Evolutionary conservation across 192 early-diverging fungal genomes (phyloP), one percentile per base, ranked within the genome.

Genomic region (Linnemannia elongata): DNA sequence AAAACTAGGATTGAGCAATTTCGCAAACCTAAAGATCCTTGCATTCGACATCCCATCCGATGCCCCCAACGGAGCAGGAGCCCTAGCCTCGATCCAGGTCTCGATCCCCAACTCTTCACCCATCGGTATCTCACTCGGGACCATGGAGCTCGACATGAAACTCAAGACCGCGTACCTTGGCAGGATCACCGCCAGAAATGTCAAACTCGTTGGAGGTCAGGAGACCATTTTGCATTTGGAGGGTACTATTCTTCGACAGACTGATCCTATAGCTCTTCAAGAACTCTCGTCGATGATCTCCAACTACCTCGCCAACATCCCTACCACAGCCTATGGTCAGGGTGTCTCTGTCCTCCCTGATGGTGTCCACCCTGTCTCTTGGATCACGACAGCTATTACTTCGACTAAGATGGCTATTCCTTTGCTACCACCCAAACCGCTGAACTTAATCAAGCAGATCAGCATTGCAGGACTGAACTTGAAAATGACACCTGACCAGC

Each of bases 71-170:
- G 78, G 78, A 45, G 27, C 73, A 52, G 83, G 83, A 8, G 83
- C 83, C 20, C 42, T 85, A 13, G 78, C 75, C 5, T 70, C 83
- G 20, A 85, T 85, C 54, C 55, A 85, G 47, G 83, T 77, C 47
- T 79, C 83, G 1, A 85, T 93, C 38, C 69, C 74, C 17, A 92
- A 90, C 81, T 77, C 90, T 38, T 92, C 91, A 24, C 88, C 89
- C 38, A 82, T 93, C 72, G 85, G 88, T 15, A 88, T 93, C 36
- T 80, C 92, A 42, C 81, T 93, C 4, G 93, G 93, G 0, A 85
- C 83, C 17, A 39, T 85, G 60, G 66, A 55, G 6, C 47, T 85
- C 9, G 83, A 79, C 42, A 85, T 85, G 83, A 57, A 24, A 6
- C 78, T 85, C 66, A 47, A 79, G 30, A 84, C 77, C 18, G 77